phyloP scores from a whole-genome alignment of 2,329 filamentous ascomycete genomes.

The Colletotrichum limetticola region DNA sequence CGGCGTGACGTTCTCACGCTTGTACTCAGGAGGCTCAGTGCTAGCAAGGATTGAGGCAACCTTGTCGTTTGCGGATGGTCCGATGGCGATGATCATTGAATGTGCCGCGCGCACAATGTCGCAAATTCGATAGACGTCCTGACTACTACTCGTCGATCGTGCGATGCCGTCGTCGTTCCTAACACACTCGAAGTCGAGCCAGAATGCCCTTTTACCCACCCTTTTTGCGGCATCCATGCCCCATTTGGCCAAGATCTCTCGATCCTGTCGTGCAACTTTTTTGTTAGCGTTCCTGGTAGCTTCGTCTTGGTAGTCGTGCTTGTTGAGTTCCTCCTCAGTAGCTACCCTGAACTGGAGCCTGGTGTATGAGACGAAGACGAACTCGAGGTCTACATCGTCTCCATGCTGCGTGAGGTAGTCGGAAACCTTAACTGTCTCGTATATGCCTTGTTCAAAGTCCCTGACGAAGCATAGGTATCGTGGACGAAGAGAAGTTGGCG shows the following conservation, averaged over 20 bases:
- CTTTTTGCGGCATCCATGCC: slow-evolving; percentile 49
- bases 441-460: slow-evolving; percentile 29
- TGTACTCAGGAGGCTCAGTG: not conserved
- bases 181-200: slow-evolving; percentile 56
- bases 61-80: slow-evolving; percentile 39
- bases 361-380: slow-evolving; percentile 55
- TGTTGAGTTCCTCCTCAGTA: slow-evolving; percentile 37
- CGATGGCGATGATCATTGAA: slow-evolving; percentile 53
- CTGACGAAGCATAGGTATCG: slow-evolving; percentile 40
- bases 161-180: slow-evolving; percentile 43
- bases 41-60: slow-evolving; percentile 41
- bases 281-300: slow-evolving; percentile 34
- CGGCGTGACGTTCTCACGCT: not conserved
- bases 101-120: slow-evolving; percentile 56
- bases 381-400: slow-evolving; percentile 41
- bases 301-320: slow-evolving; percentile 31
- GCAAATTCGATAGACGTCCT: slow-evolving; percentile 53
- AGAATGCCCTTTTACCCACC: slow-evolving; percentile 52
- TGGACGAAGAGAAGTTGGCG: slow-evolving; percentile 13
- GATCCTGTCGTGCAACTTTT: slow-evolving; percentile 38
- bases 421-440: slow-evolving; percentile 39
- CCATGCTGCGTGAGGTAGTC: slow-evolving; percentile 39
- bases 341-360: slow-evolving; percentile 48
- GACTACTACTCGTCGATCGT: slow-evolving; percentile 39
- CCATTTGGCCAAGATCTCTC: slow-evolving; percentile 45